Base-by-base conservation (phyloP, 2,329 filamentous ascomycete genomes). In the Aspergillus puulaauensis region DNA sequence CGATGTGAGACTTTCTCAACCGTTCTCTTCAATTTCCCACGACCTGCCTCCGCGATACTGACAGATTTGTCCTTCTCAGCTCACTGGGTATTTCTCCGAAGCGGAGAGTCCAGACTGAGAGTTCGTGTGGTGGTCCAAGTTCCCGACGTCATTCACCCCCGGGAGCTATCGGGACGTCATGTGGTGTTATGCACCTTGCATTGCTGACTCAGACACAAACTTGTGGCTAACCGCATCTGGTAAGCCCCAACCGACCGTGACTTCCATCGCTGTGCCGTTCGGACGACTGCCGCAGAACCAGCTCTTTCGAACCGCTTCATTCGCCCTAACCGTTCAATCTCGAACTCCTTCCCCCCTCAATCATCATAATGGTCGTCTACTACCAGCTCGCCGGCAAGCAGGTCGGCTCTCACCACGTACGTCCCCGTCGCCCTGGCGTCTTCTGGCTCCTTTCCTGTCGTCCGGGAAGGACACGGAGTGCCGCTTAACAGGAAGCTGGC, bases 311-410 rank as follows among this genome's bases (percentile, higher is more conserved):
- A 69, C 65, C 66, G 65, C 59, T 63, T 59, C 63, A 63, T 58
- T 57, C 61, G 60, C 58, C 54, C 44, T 47, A 48, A 33, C 57
- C 49, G 43, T 56, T 56, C 52, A 46, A 43, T 53, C 53, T 51
- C 39, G 43, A 58, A 53, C 46, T 11, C 49, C 50, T 57, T 65
- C 53, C 60, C 23, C 65, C 57, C 62, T 62, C 58, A 61, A 64
- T 53, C 61, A 59, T 71, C 73, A 79, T 72, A 66, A 82, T 82
- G 80, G 79, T 82, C 66, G 77, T 74, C 64, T 77, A 79, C 69
- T 82, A 81, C 74, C 77, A 74, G 65, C 70, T 82, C 67, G 76
- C 77, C 68, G 80, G 80, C 74, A 77, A 75, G 66, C 77, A 82
- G 69, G 73, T 82, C 71, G 79, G 79, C 68, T 81, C 80, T 56